phyloP scores from a whole-genome alignment of 2,329 filamentous ascomycete species.

The Penicillium hordei region DNA sequence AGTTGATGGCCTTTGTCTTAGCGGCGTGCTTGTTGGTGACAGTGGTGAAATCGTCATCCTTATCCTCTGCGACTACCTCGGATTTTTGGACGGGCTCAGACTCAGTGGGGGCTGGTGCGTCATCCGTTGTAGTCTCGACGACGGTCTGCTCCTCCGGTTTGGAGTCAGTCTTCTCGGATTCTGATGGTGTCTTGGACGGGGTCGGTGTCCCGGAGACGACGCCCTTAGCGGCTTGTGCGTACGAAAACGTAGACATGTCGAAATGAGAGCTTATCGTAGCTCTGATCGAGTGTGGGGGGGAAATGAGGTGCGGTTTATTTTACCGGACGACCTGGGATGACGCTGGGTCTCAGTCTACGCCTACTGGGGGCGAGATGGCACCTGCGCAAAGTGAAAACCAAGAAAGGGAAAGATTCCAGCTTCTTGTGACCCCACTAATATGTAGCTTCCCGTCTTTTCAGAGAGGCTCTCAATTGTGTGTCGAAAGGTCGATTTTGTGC shows the following conservation, averaged over 20 bases:
- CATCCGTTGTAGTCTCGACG: slow-evolving; percentile 29
- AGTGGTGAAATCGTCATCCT: slow-evolving; percentile 39
- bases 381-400: slow-evolving; percentile 28
- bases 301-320: slow-evolving; percentile 21
- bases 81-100: slow-evolving; percentile 44
- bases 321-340: slow-evolving; percentile 26
- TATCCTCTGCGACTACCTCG: slow-evolving; percentile 40
- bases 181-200: slow-evolving; percentile 43
- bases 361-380: slow-evolving; percentile 25
- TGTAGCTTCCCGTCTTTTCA: slow-evolving; percentile 28
- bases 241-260: slow-evolving; percentile 71
- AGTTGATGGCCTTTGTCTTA: slow-evolving; percentile 35
- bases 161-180: slow-evolving; percentile 30
- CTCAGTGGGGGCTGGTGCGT: slow-evolving; percentile 41
- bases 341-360: slow-evolving; percentile 23
- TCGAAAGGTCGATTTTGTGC: not conserved
- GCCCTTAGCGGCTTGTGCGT: slow-evolving; percentile 92
- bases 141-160: slow-evolving; percentile 32
- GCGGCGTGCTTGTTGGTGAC: slow-evolving; percentile 27
- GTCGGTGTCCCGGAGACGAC: slow-evolving; percentile 57
- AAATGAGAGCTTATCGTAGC: slow-evolving; percentile 45
- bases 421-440: slow-evolving; percentile 33
- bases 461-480: slow-evolving; percentile 19
- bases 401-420: slow-evolving; percentile 25
- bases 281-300: slow-evolving; percentile 4